These are phyloP conservation scores for Candida methanosorbosa DNA, from an alignment of 805 yeast species.

Conservation along the genomic window DNA sequence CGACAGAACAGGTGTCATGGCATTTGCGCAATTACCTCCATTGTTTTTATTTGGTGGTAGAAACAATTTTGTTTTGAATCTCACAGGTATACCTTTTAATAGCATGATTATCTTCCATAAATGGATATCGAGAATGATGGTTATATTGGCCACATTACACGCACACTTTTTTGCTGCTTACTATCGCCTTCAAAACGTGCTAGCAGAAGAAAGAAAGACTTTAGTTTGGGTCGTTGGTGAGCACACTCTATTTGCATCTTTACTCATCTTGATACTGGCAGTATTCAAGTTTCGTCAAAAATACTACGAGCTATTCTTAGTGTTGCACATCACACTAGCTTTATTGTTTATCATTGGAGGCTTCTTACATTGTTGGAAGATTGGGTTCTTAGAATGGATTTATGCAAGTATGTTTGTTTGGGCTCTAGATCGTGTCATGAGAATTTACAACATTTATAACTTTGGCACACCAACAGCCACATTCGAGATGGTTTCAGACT, in stretches of 20 bases:
- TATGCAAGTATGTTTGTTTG: slow-evolving; percentile 29
- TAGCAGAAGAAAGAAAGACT: slow-evolving; percentile 4
- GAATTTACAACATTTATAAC: slow-evolving; percentile 25
- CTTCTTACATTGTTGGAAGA: slow-evolving; percentile 31
- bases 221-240: slow-evolving; percentile 11
- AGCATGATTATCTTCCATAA: slow-evolving; percentile 35
- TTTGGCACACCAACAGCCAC: slow-evolving; percentile 17
- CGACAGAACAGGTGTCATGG: slow-evolving; percentile 48
- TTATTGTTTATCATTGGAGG: slow-evolving; percentile 36
- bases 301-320: slow-evolving; percentile 38
- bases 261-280: slow-evolving; percentile 36
- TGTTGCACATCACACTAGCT: slow-evolving; percentile 37
- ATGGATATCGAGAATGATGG: slow-evolving; percentile 30
- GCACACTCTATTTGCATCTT: slow-evolving; percentile 29
- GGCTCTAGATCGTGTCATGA: slow-evolving; percentile 30
- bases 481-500: slow-evolving; percentile 10
- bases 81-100: slow-evolving; percentile 41
- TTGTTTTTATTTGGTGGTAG: slow-evolving; percentile 48
- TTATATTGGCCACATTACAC: slow-evolving; percentile 21
- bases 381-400: slow-evolving; percentile 35
- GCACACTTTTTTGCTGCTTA: slow-evolving; percentile 24
- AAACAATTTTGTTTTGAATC: slow-evolving; percentile 44
- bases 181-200: slow-evolving; percentile 1
- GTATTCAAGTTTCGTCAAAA: slow-evolving; percentile 34
- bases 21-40: slow-evolving; percentile 35